A percentile compares a stretch with the other conserved stretches of the same genome.
phyloP scores from a whole-genome alignment of 257 asterid genomes.

The Solanum microdontum region DNA sequence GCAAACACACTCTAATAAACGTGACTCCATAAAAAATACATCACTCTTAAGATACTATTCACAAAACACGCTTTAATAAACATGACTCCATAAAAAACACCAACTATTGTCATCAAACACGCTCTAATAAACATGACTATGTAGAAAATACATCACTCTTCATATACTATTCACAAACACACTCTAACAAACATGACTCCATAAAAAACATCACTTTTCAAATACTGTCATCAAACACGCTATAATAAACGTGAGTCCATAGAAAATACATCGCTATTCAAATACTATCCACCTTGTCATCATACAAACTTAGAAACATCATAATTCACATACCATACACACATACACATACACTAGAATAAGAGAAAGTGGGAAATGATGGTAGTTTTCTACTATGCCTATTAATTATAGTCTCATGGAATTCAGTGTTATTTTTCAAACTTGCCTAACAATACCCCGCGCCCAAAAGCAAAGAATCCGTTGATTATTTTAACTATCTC shows the following conservation, averaged over 20 bases:
- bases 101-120: neutral
- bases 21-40: neutral
- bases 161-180: neutral
- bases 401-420: conserved; percentile 41
- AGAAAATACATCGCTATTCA: neutral
- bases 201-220: neutral
- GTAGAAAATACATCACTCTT: neutral
- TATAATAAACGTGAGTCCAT: neutral
- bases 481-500: conserved; percentile 30
- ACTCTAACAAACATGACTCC: neutral
- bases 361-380: neutral
- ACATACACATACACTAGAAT: neutral
- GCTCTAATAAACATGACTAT: neutral
- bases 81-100: neutral
- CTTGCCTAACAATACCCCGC: conserved; percentile 58
- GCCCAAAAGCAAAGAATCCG: conserved; percentile 65
- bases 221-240: fast-evolving
- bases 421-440: conserved; percentile 67
- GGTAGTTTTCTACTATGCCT: neutral
- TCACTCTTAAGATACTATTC: neutral
- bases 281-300: neutral
- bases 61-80: neutral
- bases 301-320: neutral
- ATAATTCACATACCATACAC: neutral
- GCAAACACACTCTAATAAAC: neutral